These are phyloP conservation scores for Leccinum sublutescens DNA, from an alignment of 768 basidiomycete species.

Conservation along the genomic window DNA sequence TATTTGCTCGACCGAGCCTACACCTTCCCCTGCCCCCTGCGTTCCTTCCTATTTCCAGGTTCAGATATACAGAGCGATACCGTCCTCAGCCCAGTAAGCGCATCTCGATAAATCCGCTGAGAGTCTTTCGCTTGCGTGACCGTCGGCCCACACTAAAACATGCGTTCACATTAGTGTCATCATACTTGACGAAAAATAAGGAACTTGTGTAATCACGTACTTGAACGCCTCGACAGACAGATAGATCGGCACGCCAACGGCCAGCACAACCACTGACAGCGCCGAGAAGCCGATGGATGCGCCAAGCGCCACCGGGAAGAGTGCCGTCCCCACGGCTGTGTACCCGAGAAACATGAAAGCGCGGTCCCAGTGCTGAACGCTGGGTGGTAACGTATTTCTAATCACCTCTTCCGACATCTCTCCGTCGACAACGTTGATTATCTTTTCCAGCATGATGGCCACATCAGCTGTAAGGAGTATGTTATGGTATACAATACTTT, in stretches of 20 bases:
- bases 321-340: neutral
- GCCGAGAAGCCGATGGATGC: slow-evolving; percentile 8
- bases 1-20: too few species aligned
- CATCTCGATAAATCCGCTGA: neutral
- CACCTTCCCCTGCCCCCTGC: too few species aligned
- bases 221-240: neutral
- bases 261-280: neutral
- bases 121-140: neutral
- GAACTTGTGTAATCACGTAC: neutral
- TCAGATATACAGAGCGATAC: too few species aligned
- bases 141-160: neutral
- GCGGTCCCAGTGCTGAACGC: slow-evolving; percentile 17
- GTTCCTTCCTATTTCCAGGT: too few species aligned
- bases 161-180: neutral
- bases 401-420: slow-evolving; percentile 16
- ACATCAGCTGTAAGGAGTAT: slow-evolving; percentile 12
- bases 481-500: neutral
- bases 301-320: slow-evolving; percentile 17
- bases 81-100: too few species aligned
- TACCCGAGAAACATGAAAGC: neutral
- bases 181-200: neutral
- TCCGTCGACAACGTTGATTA: slow-evolving; percentile 17
- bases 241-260: neutral
- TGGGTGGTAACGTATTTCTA: slow-evolving; percentile 15
- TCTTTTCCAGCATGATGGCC: slow-evolving; percentile 12